Evolutionary conservation across 371 early-diverging fungal species (phyloP).

Genomic region (Aphelidium insulamus): DNA sequence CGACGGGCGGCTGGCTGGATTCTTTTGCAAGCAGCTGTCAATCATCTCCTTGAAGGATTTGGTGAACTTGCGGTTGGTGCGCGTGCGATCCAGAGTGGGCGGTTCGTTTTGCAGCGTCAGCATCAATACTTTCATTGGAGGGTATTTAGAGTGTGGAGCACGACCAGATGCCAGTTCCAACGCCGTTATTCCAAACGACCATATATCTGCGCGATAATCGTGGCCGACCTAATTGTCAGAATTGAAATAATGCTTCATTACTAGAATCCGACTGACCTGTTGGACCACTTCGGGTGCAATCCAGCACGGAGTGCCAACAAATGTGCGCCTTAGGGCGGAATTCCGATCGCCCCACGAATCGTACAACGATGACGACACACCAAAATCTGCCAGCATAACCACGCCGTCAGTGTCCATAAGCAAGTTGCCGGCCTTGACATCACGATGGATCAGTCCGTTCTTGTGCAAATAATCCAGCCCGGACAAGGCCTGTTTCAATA

Average conservation of each 20-base stretch:
- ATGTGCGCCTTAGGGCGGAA: no score
- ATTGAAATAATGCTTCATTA: no score
- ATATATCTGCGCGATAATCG: conserved; percentile 75
- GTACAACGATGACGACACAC: conserved; percentile 53
- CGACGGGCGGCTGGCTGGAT: conserved; percentile 46
- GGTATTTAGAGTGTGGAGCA: conserved; percentile 76
- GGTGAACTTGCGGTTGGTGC: conserved; percentile 42
- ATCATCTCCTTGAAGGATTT: conserved; percentile 67
- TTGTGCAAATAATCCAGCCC: conserved; percentile 69
- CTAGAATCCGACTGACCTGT: conserved; percentile 7
- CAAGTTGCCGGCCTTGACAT: conserved; percentile 76
- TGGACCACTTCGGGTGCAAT: conserved; percentile 63
- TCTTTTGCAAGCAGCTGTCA: conserved; percentile 54
- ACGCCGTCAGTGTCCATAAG: conserved; percentile 58
- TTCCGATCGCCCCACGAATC: conserved; percentile 48
- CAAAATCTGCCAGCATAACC: conserved; percentile 72
- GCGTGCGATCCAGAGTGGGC: conserved; percentile 59
- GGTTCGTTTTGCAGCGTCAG: conserved; percentile 70
- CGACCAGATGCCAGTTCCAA: conserved; percentile 71
- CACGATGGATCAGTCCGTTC: conserved; percentile 73
- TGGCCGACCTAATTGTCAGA: conserved; percentile 50
- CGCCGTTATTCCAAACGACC: conserved; percentile 80
- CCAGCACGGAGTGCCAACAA: conserved; percentile 86
- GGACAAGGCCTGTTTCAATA: conserved; percentile 60
- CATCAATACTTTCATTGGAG: conserved; percentile 73